Evolutionary conservation across 2,329 filamentous ascomycete genomes (phyloP).

Genomic region (Venturia effusa): DNA sequence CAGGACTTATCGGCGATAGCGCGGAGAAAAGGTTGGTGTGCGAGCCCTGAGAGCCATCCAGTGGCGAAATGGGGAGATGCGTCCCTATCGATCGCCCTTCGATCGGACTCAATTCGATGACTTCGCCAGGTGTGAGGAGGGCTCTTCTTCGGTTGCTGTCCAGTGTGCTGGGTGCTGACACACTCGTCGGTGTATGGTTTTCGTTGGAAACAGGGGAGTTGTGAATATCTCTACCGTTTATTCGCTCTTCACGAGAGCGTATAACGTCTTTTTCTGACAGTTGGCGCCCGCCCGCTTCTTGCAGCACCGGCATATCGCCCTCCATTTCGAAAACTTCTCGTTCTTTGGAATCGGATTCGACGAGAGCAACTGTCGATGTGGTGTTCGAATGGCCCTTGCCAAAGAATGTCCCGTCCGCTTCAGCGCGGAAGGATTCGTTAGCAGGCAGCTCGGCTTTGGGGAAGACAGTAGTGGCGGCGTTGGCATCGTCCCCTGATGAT

Average conservation of each 20-base stretch:
- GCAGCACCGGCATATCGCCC: conserved; percentile 44
- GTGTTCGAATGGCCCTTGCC: not conserved
- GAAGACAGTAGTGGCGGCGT: conserved; percentile 22
- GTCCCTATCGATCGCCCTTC: not conserved
- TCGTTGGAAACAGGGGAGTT: conserved; percentile 16
- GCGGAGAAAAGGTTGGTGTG: conserved; percentile 7
- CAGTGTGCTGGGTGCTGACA: conserved; percentile 6
- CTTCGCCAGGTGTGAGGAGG: conserved; percentile 5
- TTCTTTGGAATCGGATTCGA: conserved; percentile 27
- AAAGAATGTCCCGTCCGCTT: conserved; percentile 5
- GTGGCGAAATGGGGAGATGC: not conserved
- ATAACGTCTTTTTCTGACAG: conserved; percentile 39
- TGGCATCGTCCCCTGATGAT: conserved; percentile 12
- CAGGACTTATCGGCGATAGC: conserved; percentile 5
- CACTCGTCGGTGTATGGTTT: not conserved
- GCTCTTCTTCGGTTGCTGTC: conserved; percentile 1
- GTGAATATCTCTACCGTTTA: conserved; percentile 32
- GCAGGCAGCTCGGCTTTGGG: conserved; percentile 36
- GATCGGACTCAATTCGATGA: conserved; percentile 8
- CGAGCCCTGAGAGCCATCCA: conserved; percentile 10
- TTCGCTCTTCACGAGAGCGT: conserved; percentile 31
- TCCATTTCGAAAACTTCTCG: conserved; percentile 38
- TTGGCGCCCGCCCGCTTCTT: conserved; percentile 36
- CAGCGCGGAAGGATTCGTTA: conserved; percentile 12
- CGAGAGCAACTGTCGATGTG: not conserved